Evolutionary conservation across 805 yeast species (phyloP).

Genomic region (Ascoidea rubescens): DNA sequence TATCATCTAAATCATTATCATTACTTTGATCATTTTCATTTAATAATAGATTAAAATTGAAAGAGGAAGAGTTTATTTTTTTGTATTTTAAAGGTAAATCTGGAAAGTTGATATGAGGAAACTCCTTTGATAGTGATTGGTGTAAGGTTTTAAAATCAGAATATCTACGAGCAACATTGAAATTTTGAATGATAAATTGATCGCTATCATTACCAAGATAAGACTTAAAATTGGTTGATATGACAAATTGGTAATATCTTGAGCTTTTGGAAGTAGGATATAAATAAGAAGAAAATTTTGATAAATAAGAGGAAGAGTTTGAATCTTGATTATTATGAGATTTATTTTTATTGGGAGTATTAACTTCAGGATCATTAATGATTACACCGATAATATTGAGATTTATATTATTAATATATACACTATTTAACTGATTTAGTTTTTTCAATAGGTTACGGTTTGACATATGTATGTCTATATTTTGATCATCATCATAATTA

Average conservation of each 20-base stretch:
- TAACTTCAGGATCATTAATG: too few species aligned
- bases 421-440: too few species aligned
- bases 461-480: too few species aligned
- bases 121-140: constrained; percentile 31
- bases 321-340: background rate
- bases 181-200: background rate
- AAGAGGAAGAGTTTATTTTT: background rate
- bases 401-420: too few species aligned
- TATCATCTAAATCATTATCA: background rate
- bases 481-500: background rate
- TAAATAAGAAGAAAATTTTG: background rate
- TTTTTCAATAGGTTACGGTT: too few species aligned
- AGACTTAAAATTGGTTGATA: background rate
- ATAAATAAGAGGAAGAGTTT: background rate
- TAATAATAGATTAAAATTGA: too few species aligned
- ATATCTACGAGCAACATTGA: constrained; percentile 35
- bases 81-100: constrained; percentile 16
- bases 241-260: background rate
- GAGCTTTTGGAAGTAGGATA: too few species aligned
- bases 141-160: constrained; percentile 53
- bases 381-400: too few species aligned
- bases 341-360: background rate
- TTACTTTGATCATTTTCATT: background rate
- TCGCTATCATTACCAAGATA: too few species aligned
- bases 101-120: constrained; percentile 59